Base-by-base conservation (phyloP, 306 rosid species). In the Hippophae gyantsensis region DNA sequence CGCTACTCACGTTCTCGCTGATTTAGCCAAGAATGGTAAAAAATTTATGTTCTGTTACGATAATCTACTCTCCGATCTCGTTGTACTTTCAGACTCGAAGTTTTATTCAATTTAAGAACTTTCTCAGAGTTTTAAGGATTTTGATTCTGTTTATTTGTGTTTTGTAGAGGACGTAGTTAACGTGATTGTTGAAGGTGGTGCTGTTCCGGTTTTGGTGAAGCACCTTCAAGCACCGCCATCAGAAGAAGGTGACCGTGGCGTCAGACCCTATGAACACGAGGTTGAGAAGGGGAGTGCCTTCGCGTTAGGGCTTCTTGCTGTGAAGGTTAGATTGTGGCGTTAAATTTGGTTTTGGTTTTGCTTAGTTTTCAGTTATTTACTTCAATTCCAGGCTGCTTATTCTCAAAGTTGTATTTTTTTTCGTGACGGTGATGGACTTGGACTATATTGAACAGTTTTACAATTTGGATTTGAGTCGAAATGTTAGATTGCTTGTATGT, bases 201-300 rank as follows among this genome's bases (percentile, higher is more conserved):
- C 96, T 0, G 76, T 92, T 70, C 96, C 95, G 59, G 92, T 90
- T 47, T 58, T 92, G 76, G 89, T 88, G 40, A 88, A 72, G 77
- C 99, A 92, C 69, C 89, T 92, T 57, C 88, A 88, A 66, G 78
- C 88, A 45, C 99, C 99, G 55, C 79, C 88, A 63, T 54, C 51
- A 6, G 49, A 59, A 26, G 93, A 70, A 26, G 73, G 58, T 32
- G 95, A 83, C 60, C 71, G 65, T n/a, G 76, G 67, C 68, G 62
- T 54, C 62, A 92, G 73, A 77, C 84, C 96, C 7, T 86, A 74
- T 60, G 96, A 92, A 74, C 99, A 92, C 57, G 99, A 92, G 65
- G 99, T 92, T 13, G 99, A 92, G 86, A 92, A 92, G 72, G 96
- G 99, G 56, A 80, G 95, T 64, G 99, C 99, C 43, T 92, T 92